Conservation (phyloP, 2,329 filamentous ascomycete genomes). For the Aspergillus awamori region DNA sequence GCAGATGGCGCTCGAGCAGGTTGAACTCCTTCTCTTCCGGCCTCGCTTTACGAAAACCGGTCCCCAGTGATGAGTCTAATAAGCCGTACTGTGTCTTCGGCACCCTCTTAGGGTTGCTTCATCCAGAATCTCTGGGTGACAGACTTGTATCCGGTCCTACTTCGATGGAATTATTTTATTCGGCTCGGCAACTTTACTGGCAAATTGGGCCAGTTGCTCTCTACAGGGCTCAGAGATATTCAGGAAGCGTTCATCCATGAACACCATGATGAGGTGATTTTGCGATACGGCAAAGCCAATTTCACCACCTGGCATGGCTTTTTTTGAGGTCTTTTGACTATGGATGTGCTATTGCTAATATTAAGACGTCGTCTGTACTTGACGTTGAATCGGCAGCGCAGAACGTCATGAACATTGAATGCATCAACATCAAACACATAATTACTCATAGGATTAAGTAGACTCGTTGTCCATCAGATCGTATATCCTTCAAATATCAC, state of each 20-base stretch:
- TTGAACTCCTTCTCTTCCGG: neutral
- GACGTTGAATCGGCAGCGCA: neutral
- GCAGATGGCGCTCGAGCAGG: neutral
- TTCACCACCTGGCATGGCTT: neutral
- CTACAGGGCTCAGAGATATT: neutral
- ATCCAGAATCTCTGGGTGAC: neutral
- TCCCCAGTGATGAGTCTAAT: neutral
- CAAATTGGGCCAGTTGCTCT: neutral
- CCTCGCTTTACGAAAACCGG: neutral
- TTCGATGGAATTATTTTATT: neutral
- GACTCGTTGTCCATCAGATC: constrained; percentile 31
- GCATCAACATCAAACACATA: constrained; percentile 23
- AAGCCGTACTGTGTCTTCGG: neutral
- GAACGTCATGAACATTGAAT: constrained; percentile 51
- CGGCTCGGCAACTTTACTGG: neutral
- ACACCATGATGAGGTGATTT: neutral
- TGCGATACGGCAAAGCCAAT: neutral
- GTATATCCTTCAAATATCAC: constrained; percentile 16
- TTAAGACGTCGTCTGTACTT: constrained; percentile 8
- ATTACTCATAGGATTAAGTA: constrained; percentile 39
- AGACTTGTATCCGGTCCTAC: neutral
- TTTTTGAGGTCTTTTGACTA: neutral
- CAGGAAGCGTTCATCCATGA: neutral
- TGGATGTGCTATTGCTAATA: constrained; percentile 1
- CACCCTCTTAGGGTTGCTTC: neutral